These are phyloP conservation scores for Phycomyces blakesleeanus DNA, from an alignment of 192 early-diverging fungal species.

Conservation along the genomic window DNA sequence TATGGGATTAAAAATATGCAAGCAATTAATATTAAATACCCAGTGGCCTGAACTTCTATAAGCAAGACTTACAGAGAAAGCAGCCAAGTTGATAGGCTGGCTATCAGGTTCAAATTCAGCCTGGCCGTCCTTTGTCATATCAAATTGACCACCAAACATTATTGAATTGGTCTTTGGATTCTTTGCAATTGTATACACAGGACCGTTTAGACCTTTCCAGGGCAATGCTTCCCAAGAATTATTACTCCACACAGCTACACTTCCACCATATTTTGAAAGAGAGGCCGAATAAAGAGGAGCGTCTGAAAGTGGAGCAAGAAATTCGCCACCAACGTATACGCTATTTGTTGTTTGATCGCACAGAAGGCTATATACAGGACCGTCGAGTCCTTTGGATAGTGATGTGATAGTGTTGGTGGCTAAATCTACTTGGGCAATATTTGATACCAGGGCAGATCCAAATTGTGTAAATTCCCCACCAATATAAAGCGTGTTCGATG, in stretches of 20 bases:
- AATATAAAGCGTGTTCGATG: constrained; percentile 18
- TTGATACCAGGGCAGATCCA: constrained; percentile 7
- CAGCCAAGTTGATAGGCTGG: constrained; percentile 47
- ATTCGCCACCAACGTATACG: constrained; percentile 30
- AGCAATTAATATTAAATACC: neutral
- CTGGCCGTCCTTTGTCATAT: constrained; percentile 58
- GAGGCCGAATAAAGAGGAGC: constrained; percentile 10
- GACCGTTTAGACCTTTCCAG: constrained; percentile 65
- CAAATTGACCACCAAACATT: constrained; percentile 68
- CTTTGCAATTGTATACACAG: constrained; percentile 52
- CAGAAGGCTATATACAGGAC: constrained; percentile 25
- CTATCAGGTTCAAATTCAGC: constrained; percentile 35
- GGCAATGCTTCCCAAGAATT: constrained; percentile 53
- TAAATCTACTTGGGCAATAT: constrained; percentile 25
- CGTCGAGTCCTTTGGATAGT: constrained; percentile 29
- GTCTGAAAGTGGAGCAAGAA: constrained; percentile 21
- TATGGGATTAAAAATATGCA: neutral
- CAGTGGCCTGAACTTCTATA: neutral
- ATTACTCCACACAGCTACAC: constrained; percentile 24
- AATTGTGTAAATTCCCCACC: constrained; percentile 27
- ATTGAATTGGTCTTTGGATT: constrained; percentile 41
- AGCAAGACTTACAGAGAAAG: constrained; percentile 12
- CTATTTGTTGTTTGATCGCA: constrained; percentile 21
- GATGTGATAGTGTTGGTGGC: constrained; percentile 6
- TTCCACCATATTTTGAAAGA: constrained; percentile 19